Evolutionary conservation across 345 rosid species (phyloP).

Genomic region (Alliaria petiolata): DNA sequence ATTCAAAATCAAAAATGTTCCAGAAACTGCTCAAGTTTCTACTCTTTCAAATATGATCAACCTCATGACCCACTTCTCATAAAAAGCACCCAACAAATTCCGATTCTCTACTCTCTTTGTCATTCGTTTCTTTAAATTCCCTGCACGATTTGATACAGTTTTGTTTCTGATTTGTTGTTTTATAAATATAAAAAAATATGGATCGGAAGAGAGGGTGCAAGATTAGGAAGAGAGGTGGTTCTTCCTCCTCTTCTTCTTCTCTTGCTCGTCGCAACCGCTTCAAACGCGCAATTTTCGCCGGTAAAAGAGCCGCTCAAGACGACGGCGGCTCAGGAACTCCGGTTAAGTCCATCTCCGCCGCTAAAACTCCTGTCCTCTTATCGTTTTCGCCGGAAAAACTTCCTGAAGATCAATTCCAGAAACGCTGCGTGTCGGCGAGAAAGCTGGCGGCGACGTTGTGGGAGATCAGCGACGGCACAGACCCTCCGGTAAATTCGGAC

Average conservation of each 20-base stretch:
- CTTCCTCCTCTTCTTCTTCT: slow-evolving; percentile 86
- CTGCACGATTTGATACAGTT: background rate
- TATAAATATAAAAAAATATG: slow-evolving; percentile 18
- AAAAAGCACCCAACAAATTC: background rate
- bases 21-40: slow-evolving; percentile 18
- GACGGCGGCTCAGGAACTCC: slow-evolving; percentile 65
- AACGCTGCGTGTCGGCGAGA: slow-evolving; percentile 61
- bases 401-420: slow-evolving; percentile 13
- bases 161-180: background rate
- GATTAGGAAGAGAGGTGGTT: slow-evolving; percentile 86
- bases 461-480: slow-evolving; percentile 66
- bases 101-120: background rate
- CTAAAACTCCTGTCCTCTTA: slow-evolving; percentile 33
- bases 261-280: slow-evolving; percentile 60
- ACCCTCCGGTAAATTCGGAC: slow-evolving; percentile 29
- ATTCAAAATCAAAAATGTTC: slow-evolving; percentile 20
- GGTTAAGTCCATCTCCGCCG: slow-evolving; percentile 46
- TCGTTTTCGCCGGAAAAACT: slow-evolving; percentile 21
- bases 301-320: slow-evolving; percentile 34
- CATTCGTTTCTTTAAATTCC: background rate
- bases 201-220: slow-evolving; percentile 48
- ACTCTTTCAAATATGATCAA: background rate
- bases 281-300: slow-evolving; percentile 73
- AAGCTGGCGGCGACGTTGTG: slow-evolving; percentile 86
- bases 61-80: background rate